phyloP scores from a whole-genome alignment of 1,284 basidiomycete genomes.

The Bjerkandera adusta region DNA sequence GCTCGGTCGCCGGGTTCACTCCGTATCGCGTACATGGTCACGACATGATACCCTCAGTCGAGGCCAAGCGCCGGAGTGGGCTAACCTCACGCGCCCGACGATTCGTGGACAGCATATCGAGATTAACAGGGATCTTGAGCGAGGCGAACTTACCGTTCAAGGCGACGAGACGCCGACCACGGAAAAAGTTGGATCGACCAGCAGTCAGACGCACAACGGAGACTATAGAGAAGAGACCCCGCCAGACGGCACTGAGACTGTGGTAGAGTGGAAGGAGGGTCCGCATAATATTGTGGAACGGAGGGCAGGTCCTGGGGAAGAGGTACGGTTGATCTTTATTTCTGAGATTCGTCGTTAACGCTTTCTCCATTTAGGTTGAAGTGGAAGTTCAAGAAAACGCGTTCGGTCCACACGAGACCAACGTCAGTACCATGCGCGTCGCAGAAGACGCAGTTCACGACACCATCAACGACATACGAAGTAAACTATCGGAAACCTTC shows the following conservation, averaged over 20 bases:
- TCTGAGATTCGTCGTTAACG: constrained; percentile 4
- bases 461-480: constrained; percentile 28
- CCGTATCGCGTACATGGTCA: constrained; percentile 86
- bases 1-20: constrained; percentile 84
- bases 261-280: constrained; percentile 70
- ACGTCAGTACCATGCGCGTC: constrained; percentile 24
- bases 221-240: constrained; percentile 36
- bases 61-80: constrained; percentile 61
- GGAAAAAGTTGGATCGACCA: constrained; percentile 14
- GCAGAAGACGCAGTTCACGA: constrained; percentile 23
- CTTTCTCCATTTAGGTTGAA: constrained; percentile 43
- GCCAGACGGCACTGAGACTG: constrained; percentile 42
- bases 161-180: constrained; percentile 17
- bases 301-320: constrained; percentile 52
- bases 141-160: constrained; percentile 36
- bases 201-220: constrained; percentile 18
- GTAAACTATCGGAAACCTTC: constrained; percentile 26
- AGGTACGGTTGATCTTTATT: constrained; percentile 43
- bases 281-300: constrained; percentile 65
- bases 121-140: constrained; percentile 70
- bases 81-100: constrained; percentile 71
- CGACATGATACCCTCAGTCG: constrained; percentile 54
- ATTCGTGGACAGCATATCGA: constrained; percentile 70
- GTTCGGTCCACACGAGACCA: constrained; percentile 29
- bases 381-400: constrained; percentile 58